phyloP scores from a whole-genome alignment of 164 flowering plant genomes.

The Liquidambar formosana region DNA sequence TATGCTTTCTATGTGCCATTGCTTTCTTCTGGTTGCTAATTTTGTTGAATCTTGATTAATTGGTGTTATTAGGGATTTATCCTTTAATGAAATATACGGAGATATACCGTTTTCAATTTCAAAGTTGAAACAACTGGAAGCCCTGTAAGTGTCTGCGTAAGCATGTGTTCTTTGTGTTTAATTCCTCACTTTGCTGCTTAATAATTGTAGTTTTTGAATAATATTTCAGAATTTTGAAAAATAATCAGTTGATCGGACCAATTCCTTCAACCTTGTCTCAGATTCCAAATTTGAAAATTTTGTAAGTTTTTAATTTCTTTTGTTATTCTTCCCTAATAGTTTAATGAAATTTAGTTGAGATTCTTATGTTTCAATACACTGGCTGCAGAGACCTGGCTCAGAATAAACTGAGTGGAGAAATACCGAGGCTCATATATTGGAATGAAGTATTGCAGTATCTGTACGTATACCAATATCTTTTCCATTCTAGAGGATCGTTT shows the following conservation, averaged over 20 bases:
- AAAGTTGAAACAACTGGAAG: slow-evolving; percentile 75
- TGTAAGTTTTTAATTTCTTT: slow-evolving; percentile 50
- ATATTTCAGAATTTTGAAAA: slow-evolving; percentile 57
- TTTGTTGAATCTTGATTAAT: background rate
- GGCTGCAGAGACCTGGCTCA: slow-evolving; percentile 81
- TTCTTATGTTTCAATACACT: background rate
- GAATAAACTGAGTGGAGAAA: slow-evolving; percentile 82
- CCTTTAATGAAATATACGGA: slow-evolving; percentile 65
- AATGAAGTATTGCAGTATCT: slow-evolving; percentile 93
- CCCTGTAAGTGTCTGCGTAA: slow-evolving; percentile 47
- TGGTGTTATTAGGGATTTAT: slow-evolving; percentile 59
- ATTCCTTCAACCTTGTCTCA: slow-evolving; percentile 95
- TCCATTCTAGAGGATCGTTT: background rate
- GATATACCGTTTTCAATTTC: slow-evolving; percentile 90
- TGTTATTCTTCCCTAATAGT: background rate
- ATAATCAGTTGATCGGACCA: slow-evolving; percentile 86
- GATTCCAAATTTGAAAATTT: slow-evolving; percentile 86
- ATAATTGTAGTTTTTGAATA: background rate
- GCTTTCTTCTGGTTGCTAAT: background rate
- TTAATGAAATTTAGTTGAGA: background rate
- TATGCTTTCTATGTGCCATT: background rate
- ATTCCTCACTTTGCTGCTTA: background rate
- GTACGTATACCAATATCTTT: slow-evolving; percentile 42
- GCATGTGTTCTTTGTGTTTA: background rate
- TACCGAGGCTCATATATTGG: slow-evolving; percentile 95